Evolutionary conservation across 257 asterid species (phyloP).

Genomic region (Haberlea rhodopensis): DNA sequence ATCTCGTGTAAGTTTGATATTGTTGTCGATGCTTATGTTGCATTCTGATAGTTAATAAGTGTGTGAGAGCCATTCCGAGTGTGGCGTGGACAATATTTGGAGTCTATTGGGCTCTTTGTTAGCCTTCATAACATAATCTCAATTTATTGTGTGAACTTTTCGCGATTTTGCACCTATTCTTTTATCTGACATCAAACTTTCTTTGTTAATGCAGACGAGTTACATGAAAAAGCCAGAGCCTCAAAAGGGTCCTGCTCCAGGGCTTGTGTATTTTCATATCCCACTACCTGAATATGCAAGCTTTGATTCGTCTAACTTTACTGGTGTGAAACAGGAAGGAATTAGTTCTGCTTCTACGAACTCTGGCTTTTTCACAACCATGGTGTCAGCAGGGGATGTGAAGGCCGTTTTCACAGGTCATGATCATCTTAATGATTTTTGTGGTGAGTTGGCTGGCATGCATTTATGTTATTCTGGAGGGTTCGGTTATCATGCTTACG

Average conservation of each 20-base stretch:
- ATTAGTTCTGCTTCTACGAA: conserved; percentile 79
- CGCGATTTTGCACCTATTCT: background rate
- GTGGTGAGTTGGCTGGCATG: conserved; percentile 67
- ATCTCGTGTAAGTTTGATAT: no score
- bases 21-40: no score
- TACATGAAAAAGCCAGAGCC: conserved; percentile 61
- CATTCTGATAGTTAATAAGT: no score
- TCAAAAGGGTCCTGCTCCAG: conserved; percentile 68
- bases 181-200: background rate
- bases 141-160: no score
- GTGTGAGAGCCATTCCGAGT: no score
- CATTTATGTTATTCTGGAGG: conserved; percentile 94
- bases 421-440: conserved; percentile 90
- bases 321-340: conserved; percentile 82
- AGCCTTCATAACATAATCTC: no score
- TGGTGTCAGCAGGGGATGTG: conserved; percentile 86
- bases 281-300: conserved; percentile 85
- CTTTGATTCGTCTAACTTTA: conserved; percentile 72
- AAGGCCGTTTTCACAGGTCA: conserved; percentile 93
- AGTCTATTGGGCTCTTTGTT: no score
- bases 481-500: conserved; percentile 94
- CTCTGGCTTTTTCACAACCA: conserved; percentile 83
- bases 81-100: no score
- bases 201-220: conserved; percentile 42
- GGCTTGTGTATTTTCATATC: conserved; percentile 86